Conservation (phyloP, 768 basidiomycete species). For the Pulveroboletus sp. region DNA sequence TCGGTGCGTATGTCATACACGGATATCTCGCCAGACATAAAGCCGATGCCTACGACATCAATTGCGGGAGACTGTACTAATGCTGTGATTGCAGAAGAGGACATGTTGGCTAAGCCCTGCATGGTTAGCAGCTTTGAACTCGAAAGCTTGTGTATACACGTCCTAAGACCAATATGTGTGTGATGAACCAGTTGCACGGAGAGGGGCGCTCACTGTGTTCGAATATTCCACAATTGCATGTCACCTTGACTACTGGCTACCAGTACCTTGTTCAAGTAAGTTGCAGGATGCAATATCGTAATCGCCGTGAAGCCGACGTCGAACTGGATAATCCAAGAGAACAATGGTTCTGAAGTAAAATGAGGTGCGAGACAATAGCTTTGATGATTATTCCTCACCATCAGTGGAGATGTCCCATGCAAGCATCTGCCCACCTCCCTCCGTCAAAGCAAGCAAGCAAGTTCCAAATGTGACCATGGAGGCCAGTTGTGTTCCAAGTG, state of each 20-base stretch:
- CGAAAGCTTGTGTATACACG: constrained; percentile 78
- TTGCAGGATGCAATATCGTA: constrained; percentile 84
- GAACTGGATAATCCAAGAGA: constrained; percentile 65
- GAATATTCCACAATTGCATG: constrained; percentile 93
- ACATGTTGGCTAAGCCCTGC: constrained; percentile 26
- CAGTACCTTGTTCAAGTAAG: constrained; percentile 94
- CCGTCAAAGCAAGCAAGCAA: constrained; percentile 73
- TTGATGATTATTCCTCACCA: constrained; percentile 40
- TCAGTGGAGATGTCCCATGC: constrained; percentile 67
- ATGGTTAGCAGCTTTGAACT: constrained; percentile 48
- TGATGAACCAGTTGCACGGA: neutral
- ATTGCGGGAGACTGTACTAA: constrained; percentile 91
- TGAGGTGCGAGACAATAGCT: neutral
- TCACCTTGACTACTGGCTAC: constrained; percentile 77
- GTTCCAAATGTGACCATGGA: constrained; percentile 78
- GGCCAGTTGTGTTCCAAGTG: constrained; percentile 54
- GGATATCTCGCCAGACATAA: constrained; percentile 80
- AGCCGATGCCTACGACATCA: constrained; percentile 93
- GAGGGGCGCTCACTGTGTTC: constrained; percentile 57
- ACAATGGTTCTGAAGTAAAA: constrained; percentile 18
- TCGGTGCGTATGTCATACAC: constrained; percentile 90
- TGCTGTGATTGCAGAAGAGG: constrained; percentile 58
- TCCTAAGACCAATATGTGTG: constrained; percentile 39
- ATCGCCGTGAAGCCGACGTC: constrained; percentile 84
- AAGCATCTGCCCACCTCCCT: constrained; percentile 72